A percentile compares a stretch with the other conserved stretches of the same genome.
Conservation (phyloP, 2,329 filamentous ascomycete species). For the Mollisia scopiformis region DNA sequence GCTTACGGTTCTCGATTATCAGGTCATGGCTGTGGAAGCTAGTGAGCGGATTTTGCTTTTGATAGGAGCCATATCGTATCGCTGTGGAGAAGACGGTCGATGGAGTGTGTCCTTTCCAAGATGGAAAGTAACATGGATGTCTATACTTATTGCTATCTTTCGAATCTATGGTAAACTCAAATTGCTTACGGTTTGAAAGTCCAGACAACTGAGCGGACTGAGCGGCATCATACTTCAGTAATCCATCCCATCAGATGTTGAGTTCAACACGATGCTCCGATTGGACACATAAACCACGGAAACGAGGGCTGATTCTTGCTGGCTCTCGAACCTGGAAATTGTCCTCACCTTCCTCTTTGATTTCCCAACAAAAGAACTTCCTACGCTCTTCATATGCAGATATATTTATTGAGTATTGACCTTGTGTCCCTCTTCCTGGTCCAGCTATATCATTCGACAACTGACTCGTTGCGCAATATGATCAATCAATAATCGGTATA, state of each 20-base stretch:
- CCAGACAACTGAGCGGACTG: too few relatives aligned
- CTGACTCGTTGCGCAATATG: background rate
- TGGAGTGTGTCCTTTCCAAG: too few relatives aligned
- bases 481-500: background rate
- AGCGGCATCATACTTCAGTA: background rate
- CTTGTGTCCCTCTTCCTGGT: background rate
- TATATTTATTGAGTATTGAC: background rate
- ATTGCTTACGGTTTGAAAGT: background rate
- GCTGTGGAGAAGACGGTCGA: too few relatives aligned
- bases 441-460: background rate
- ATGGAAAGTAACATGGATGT: too few relatives aligned
- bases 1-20: too few relatives aligned
- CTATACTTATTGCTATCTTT: background rate
- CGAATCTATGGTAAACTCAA: background rate
- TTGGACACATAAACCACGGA: background rate
- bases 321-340: background rate
- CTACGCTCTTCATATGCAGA: background rate
- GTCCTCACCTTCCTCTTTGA: background rate
- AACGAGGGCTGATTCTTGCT: background rate
- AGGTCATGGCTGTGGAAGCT: too few relatives aligned
- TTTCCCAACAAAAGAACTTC: background rate
- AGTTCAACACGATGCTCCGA: background rate
- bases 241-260: background rate
- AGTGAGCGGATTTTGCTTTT: too few relatives aligned
- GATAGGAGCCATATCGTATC: too few relatives aligned